These are phyloP conservation scores for Cytauxzoon felis DNA, from an alignment of 169 alveolate genomes.

Conservation along the genomic window DNA sequence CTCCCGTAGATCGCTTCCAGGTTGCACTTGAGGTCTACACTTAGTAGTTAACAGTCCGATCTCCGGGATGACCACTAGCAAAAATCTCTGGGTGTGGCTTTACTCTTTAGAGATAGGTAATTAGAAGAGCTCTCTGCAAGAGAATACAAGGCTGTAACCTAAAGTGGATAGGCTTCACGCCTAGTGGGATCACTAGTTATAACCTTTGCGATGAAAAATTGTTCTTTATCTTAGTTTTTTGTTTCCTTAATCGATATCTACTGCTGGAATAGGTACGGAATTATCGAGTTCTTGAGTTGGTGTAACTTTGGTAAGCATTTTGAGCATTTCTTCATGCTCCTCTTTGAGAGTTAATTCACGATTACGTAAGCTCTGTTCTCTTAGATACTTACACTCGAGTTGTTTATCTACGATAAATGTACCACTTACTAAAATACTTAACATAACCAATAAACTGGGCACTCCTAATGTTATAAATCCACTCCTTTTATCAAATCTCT, in stretches of 20 bases:
- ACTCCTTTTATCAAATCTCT: conserved; percentile 54
- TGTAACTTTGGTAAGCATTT: conserved; percentile 47
- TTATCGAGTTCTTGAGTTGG: conserved; percentile 64
- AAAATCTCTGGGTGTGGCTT: no score
- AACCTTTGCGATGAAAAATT: background rate
- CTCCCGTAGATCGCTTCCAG: no score
- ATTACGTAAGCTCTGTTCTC: conserved; percentile 55
- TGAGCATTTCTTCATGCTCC: conserved; percentile 66
- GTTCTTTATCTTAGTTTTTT: background rate
- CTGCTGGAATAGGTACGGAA: conserved; percentile 68
- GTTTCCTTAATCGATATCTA: conserved; percentile 16
- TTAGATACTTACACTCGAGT: conserved; percentile 45
- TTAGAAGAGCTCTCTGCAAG: no score
- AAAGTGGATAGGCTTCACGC: no score
- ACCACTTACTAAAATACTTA: conserved; percentile 52
- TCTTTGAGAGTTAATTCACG: conserved; percentile 65
- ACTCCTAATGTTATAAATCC: conserved; percentile 53
- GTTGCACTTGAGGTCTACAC: no score
- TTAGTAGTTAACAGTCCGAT: no score
- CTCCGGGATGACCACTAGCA: no score
- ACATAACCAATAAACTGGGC: conserved; percentile 41
- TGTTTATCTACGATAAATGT: conserved; percentile 68
- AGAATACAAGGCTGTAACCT: no score
- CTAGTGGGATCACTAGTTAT: no score
- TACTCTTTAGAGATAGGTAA: no score